Evolutionary conservation across 2,329 filamentous ascomycete genomes (phyloP).

Genomic region (Hymenoscyphus fraxineus): DNA sequence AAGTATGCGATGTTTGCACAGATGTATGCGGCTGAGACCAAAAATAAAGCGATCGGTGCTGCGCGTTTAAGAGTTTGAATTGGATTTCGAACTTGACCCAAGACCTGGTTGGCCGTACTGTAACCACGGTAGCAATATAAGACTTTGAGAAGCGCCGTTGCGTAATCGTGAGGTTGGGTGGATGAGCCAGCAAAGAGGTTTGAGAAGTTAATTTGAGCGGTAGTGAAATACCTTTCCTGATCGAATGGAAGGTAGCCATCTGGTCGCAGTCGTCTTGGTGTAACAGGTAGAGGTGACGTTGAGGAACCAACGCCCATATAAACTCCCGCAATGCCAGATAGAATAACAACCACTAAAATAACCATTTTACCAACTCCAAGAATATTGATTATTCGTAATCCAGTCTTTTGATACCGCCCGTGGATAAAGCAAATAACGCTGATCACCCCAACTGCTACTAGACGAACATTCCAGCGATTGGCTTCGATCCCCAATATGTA

Average conservation of each 20-base stretch:
- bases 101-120: slow-evolving; percentile 52
- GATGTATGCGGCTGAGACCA: slow-evolving; percentile 1
- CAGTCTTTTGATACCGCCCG: slow-evolving; percentile 42
- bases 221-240: slow-evolving; percentile 21
- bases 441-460: slow-evolving; percentile 45
- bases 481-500: slow-evolving; percentile 41
- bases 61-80: slow-evolving; percentile 55
- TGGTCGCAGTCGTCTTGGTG: slow-evolving; percentile 4
- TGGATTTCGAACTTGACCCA: slow-evolving; percentile 55
- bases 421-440: slow-evolving; percentile 39
- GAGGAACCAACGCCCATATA: slow-evolving; percentile 34
- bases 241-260: slow-evolving; percentile 8
- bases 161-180: slow-evolving; percentile 41
- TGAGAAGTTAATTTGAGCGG: slow-evolving; percentile 41
- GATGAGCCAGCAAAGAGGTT: slow-evolving; percentile 40
- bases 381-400: slow-evolving; percentile 46
- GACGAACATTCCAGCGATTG: slow-evolving; percentile 47
- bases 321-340: slow-evolving; percentile 41
- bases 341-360: slow-evolving; percentile 45
- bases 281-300: slow-evolving; percentile 12
- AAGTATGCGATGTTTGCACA: slow-evolving; percentile 56
- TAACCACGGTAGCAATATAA: slow-evolving; percentile 54
- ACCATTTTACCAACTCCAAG: slow-evolving; percentile 48
- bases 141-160: slow-evolving; percentile 52
- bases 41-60: slow-evolving; percentile 50